Base-by-base conservation (phyloP, 2,329 filamentous ascomycete species). In the Penicillium brasilianum region DNA sequence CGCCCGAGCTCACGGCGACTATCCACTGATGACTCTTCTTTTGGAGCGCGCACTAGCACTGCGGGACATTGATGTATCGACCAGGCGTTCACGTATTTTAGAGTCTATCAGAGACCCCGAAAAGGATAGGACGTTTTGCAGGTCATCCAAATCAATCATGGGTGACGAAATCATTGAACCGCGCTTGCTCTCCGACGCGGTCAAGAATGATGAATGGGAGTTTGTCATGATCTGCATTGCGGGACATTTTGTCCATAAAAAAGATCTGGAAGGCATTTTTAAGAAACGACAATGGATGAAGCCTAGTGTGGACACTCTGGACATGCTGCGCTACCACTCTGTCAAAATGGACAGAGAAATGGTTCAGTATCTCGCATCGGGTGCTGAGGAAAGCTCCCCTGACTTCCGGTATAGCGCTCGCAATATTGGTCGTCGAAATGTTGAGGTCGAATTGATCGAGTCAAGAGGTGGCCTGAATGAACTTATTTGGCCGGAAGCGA, bases 211-310 rank as follows among this genome's bases (percentile, higher is more conserved):
- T 3, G 60, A 63, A 46, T 63, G 60, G 60, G 54, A 60, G 2
- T 63, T 63, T 22, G 11, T 63, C 14, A 63, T 63, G 54, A 52
- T 54, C 13, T 63, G 54, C 20, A 20, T 63, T 30, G 57, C 49
- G 0, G 60, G 60, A 3, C 48, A 51, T 6, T 63, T 60, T 6
- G 22, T 63, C 14, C 18, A n/a, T 4, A 62, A 59, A n/a, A 5
- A 55, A 7, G 32, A 55, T 13, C 3, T 58, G 16, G 5, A 13
- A 16, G 2, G 14, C 7, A 28, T 22, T 9, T 13, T 13, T 18
- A 16, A 18, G 11, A 32, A 18, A 14, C 18, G 20, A 7, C 9
- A 34, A 25, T 41, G 2, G 34, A 14, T 0, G 30, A 36, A n/a
- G 20, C 20, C 28, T 10, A 11, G 41, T 8, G 28, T 58, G 28